Evolutionary conservation across 2,329 filamentous ascomycete genomes (phyloP), one percentile per base, ranked within the genome.

Genomic region (Alternaria sp.): DNA sequence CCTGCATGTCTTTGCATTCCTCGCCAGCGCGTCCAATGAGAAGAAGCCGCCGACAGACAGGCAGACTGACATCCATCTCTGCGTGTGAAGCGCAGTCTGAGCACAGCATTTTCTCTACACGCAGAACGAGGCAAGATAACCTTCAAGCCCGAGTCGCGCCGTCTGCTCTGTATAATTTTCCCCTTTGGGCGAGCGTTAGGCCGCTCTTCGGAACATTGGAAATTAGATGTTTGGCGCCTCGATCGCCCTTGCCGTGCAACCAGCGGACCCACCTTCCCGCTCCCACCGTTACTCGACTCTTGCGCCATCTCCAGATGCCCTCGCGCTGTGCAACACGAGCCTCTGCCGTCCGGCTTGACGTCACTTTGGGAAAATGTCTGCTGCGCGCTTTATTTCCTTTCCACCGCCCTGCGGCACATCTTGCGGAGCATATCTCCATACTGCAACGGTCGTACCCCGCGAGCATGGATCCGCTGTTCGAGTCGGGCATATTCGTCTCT

Each of bases 161-260:
- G 17, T 51, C 32, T 40, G 43, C 28, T 51, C 59, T 62, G 53
- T 67, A 67, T 57, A 67, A 62, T 62, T 62, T 45, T 46, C 64
- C 59, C 58, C 46, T 68, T 66, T 63, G 45, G 61, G 62, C 40
- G 26, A 23, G 15, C 32, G 44, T 43, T 45, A 60, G 56, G 57
- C 56, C 53, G 46, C 25, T 61, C 61, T 44, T 73, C 75, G 74
- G 75, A 76, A 65, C 61, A 40, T 73, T 74, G 73, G 75, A 76
- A 65, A 77, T 76, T 74, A 69, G 26, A 43, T 56, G 30, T 40
- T 40, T 43, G 57, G 55, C 19, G 53, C 61, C 73, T 70, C 53
- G 62, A 65, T 68, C 68, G 62, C 66, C 65, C 67, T 72, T 69
- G 65, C 68, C 70, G 66, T 65, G 59, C 68, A 57, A 66, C 62